Conservation (phyloP, 129 eudicot species). For the Lactuca saligna region DNA sequence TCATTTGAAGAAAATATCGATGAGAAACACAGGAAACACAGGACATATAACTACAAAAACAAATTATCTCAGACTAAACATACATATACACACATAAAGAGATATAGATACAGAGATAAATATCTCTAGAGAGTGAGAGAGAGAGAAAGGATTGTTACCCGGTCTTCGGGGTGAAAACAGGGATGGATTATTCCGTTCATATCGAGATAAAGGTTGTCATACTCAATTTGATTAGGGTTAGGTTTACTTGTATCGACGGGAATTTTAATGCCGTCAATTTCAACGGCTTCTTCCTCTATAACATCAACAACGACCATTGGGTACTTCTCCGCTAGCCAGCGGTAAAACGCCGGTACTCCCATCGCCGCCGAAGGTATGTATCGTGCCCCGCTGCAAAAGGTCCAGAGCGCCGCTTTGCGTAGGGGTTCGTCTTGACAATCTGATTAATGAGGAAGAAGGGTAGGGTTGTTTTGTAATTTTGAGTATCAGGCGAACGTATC, state of each 20-base stretch:
- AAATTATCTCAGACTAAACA: not conserved
- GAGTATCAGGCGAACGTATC: not conserved
- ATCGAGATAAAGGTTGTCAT: constrained; percentile 47
- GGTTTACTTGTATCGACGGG: constrained; percentile 44
- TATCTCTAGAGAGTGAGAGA: not conserved
- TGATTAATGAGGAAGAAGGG: not conserved
- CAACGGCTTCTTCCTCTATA: constrained; percentile 39
- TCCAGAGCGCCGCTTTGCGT: constrained; percentile 24
- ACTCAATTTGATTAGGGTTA: constrained; percentile 47
- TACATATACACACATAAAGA: not conserved
- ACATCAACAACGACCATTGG: constrained; percentile 44
- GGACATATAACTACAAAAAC: not conserved
- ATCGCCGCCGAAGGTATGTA: constrained; percentile 17
- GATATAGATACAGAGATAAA: not conserved
- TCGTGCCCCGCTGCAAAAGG: not conserved
- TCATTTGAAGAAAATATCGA: not conserved
- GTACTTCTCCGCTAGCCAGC: constrained; percentile 53
- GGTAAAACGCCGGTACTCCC: constrained; percentile 55
- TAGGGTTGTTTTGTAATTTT: constrained; percentile 16
- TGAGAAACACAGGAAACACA: not conserved
- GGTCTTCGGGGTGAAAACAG: constrained; percentile 52
- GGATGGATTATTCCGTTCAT: constrained; percentile 56
- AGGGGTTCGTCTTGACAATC: constrained; percentile 6
- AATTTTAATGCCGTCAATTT: constrained; percentile 32
- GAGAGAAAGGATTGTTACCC: constrained; percentile 9